Evolutionary conservation across 2,329 filamentous ascomycete species (phyloP).

Genomic region (Alternaria dauci): DNA sequence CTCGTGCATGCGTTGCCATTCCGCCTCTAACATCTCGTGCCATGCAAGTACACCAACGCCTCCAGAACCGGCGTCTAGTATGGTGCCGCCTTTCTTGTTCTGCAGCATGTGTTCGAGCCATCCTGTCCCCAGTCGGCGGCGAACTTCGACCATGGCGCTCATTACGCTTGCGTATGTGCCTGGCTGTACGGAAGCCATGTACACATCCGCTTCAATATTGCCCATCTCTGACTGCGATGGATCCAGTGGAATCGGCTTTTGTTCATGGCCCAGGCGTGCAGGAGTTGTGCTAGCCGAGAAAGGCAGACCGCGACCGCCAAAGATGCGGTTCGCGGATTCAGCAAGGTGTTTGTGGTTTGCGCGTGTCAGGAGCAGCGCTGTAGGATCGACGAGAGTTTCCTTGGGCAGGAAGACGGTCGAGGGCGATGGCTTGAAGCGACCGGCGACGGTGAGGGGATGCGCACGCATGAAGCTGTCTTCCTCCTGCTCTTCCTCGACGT

Average conservation of each 20-base stretch:
- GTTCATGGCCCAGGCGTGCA: conserved; percentile 62
- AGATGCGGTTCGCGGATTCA: conserved; percentile 73
- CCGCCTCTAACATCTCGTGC: conserved; percentile 78
- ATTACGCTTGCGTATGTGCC: conserved; percentile 73
- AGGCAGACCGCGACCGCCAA: conserved; percentile 80
- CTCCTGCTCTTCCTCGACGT: conserved; percentile 38
- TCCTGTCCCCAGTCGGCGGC: conserved; percentile 73
- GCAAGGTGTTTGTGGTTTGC: conserved; percentile 76
- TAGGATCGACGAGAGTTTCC: conserved; percentile 72
- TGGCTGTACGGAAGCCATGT: conserved; percentile 73
- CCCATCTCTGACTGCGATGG: conserved; percentile 72
- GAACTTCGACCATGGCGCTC: conserved; percentile 74
- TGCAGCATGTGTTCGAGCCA: conserved; percentile 75
- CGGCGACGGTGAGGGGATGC: conserved; percentile 77
- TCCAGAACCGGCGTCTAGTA: conserved; percentile 78
- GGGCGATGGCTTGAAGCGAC: conserved; percentile 77
- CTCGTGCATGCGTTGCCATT: conserved; percentile 75
- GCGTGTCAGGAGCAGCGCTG: conserved; percentile 71
- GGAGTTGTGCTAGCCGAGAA: conserved; percentile 74
- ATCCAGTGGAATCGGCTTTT: conserved; percentile 71
- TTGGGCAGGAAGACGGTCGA: conserved; percentile 78
- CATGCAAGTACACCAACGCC: conserved; percentile 79
- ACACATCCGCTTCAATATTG: conserved; percentile 78
- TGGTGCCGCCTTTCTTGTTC: conserved; percentile 65
- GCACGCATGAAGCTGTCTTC: conserved; percentile 62